phyloP scores from a whole-genome alignment of 2,329 filamentous ascomycete species.

The Cordyceps militaris region DNA sequence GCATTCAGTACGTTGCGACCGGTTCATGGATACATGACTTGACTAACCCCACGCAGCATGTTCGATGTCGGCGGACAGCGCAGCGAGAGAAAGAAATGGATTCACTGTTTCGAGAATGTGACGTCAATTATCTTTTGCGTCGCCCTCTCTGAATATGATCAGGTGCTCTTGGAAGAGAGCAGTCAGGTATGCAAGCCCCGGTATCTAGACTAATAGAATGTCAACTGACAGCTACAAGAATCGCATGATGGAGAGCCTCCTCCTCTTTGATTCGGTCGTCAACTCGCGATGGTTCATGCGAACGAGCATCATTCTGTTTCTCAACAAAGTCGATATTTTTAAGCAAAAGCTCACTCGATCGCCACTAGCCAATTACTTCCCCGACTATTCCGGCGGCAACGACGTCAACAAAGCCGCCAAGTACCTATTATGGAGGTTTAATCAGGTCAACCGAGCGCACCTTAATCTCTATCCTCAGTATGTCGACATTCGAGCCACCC shows the following conservation, averaged over 20 bases:
- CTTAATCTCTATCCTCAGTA: slow-evolving; percentile 97
- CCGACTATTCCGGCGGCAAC: slow-evolving; percentile 94
- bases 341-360: slow-evolving; percentile 87
- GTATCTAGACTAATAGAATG: background rate
- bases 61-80: slow-evolving; percentile 97
- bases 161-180: slow-evolving; percentile 92
- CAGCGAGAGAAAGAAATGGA: slow-evolving; percentile 99
- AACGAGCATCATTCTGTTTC: slow-evolving; percentile 95
- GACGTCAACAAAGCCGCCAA: slow-evolving; percentile 98
- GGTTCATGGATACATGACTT: background rate
- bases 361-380: slow-evolving; percentile 90
- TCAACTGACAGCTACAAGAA: slow-evolving; percentile 52
- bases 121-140: slow-evolving; percentile 99
- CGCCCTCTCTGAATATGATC: slow-evolving; percentile 95
- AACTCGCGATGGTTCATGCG: slow-evolving; percentile 99
- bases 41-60: slow-evolving; percentile 59
- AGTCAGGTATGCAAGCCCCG: slow-evolving; percentile 64
- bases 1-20: slow-evolving; percentile 74
- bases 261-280: slow-evolving; percentile 96
- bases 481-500: slow-evolving; percentile 27
- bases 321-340: slow-evolving; percentile 99
- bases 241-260: slow-evolving; percentile 97
- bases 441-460: slow-evolving; percentile 94
- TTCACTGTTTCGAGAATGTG: slow-evolving; percentile 99
- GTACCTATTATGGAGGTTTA: slow-evolving; percentile 96